These are phyloP conservation scores for Juglanconis sp. DNA, from an alignment of 2,329 filamentous ascomycete genomes.

Conservation along the genomic window DNA sequence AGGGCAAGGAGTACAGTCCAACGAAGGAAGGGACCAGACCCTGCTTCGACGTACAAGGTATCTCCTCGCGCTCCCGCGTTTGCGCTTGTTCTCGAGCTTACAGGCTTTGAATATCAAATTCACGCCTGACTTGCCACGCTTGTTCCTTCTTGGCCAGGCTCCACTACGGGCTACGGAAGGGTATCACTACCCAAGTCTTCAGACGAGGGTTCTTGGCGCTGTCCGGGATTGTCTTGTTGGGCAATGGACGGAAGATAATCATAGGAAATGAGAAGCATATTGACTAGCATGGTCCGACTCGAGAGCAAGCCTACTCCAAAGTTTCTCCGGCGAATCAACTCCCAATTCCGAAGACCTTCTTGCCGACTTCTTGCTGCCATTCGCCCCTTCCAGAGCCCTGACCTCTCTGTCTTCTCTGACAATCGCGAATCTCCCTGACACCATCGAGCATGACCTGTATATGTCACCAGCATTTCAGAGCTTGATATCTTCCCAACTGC, in stretches of 20 bases:
- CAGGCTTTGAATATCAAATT: constrained; percentile 8
- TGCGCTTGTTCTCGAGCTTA: constrained; percentile 1
- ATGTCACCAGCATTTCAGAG: background rate
- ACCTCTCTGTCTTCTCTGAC: constrained; percentile 3
- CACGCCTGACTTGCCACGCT: background rate
- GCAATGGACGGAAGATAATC: background rate
- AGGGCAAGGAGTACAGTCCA: too few species aligned
- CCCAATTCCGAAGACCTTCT: background rate
- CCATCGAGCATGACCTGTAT: background rate
- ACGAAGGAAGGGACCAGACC: background rate
- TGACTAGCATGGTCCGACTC: background rate
- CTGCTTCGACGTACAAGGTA: background rate
- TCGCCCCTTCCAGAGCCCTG: background rate
- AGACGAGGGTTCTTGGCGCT: background rate
- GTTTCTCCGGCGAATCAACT: background rate
- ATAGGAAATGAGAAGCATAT: background rate
- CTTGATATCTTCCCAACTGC: background rate
- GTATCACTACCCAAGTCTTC: background rate
- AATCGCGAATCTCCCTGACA: constrained; percentile 5
- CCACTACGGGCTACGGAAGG: background rate
- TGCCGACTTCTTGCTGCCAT: background rate
- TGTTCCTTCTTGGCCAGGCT: background rate
- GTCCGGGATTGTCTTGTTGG: background rate
- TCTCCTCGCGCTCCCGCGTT: background rate
- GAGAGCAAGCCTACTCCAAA: background rate